Percentiles rank a stretch among this genome's conserved stretches.
Conservation (phyloP, 768 basidiomycete genomes). For the Crucibulum laeve region DNA sequence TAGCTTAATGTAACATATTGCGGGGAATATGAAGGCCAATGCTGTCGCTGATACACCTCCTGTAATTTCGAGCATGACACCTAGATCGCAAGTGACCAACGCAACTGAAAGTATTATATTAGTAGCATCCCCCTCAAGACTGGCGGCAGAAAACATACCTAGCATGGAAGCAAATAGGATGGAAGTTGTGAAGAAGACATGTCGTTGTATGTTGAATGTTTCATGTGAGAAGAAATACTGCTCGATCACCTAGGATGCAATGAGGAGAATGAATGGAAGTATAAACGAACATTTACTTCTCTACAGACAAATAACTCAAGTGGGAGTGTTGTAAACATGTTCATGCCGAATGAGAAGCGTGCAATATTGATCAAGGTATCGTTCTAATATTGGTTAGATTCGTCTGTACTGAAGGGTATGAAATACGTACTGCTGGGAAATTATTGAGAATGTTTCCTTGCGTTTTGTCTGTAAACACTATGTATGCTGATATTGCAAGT, state of each 20-base stretch:
- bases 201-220: slow-evolving; percentile 74
- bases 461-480: slow-evolving; percentile 88
- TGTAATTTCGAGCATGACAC: slow-evolving; percentile 97
- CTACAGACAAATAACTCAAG: slow-evolving; percentile 96
- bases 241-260: slow-evolving; percentile 70
- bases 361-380: slow-evolving; percentile 95
- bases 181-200: slow-evolving; percentile 85
- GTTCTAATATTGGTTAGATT: slow-evolving; percentile 31
- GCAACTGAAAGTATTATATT: slow-evolving; percentile 53
- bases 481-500: slow-evolving; percentile 81
- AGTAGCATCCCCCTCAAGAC: neutral
- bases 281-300: slow-evolving; percentile 54
- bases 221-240: slow-evolving; percentile 94
- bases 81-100: slow-evolving; percentile 91
- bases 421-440: slow-evolving; percentile 63
- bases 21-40: slow-evolving; percentile 90
- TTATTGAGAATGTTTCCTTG: slow-evolving; percentile 98
- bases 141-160: slow-evolving; percentile 40
- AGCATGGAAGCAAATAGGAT: slow-evolving; percentile 81
- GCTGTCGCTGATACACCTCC: slow-evolving; percentile 95
- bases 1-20: slow-evolving; percentile 82
- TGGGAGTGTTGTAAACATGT: slow-evolving; percentile 98
- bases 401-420: neutral
- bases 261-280: neutral
- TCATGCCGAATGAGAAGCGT: slow-evolving; percentile 88